A percentile compares a stretch with the other conserved stretches of the same genome.
These are phyloP conservation scores for Aspergillus coremiiformis DNA, from an alignment of 495 filamentous ascomycete species.

Conservation along the genomic window DNA sequence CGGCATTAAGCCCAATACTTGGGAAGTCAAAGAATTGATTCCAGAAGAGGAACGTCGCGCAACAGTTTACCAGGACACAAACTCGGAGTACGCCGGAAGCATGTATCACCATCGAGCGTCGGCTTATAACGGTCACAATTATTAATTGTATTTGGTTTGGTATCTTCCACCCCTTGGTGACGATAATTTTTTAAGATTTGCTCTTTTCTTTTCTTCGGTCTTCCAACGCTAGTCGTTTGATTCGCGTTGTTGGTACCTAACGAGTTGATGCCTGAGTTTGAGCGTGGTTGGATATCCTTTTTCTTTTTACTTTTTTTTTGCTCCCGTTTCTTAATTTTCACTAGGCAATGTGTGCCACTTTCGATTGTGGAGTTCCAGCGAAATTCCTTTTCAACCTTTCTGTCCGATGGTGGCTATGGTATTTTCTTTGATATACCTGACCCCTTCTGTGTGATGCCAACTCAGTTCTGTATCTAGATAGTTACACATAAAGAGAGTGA, in stretches of 20 bases:
- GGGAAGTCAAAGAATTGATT: conserved; percentile 94
- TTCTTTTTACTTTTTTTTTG: neutral
- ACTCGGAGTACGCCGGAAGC: conserved; percentile 54
- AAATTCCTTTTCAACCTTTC: neutral
- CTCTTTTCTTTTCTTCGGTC: neutral
- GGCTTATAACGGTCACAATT: conserved; percentile 28
- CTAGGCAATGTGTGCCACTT: neutral
- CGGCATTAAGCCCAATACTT: conserved; percentile 88
- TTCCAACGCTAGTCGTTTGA: neutral
- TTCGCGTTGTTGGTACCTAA: neutral
- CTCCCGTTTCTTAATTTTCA: neutral
- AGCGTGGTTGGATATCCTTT: neutral
- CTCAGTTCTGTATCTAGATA: neutral
- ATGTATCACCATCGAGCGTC: conserved; percentile 48
- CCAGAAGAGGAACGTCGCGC: conserved; percentile 79
- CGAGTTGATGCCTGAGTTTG: neutral
- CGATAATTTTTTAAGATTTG: neutral
- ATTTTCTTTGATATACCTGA: neutral
- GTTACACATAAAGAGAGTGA: neutral
- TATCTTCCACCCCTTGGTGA: neutral
- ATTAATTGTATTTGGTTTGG: conserved; percentile 15
- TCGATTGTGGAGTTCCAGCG: neutral
- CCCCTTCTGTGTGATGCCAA: neutral
- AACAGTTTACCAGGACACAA: conserved; percentile 65
- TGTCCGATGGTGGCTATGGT: neutral